Conservation (phyloP, 768 basidiomycete species). For the Russula sp. region DNA sequence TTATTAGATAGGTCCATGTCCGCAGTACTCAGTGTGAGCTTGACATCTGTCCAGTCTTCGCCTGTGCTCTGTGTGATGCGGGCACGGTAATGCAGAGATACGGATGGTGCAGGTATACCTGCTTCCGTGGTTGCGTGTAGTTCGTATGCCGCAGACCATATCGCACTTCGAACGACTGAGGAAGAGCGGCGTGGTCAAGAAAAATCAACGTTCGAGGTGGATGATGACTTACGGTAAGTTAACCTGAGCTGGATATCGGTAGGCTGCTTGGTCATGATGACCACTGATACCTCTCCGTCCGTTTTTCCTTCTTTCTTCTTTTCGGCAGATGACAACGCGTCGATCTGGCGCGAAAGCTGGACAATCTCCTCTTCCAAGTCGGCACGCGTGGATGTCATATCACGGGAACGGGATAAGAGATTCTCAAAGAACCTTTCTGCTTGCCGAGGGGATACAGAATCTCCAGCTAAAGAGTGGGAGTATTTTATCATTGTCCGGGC, state of each 20-base stretch:
- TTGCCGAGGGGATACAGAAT: conserved; percentile 41
- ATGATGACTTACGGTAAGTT: conserved; percentile 48
- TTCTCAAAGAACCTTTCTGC: conserved; percentile 44
- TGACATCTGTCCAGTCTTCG: conserved; percentile 55
- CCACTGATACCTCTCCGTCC: conserved; percentile 41
- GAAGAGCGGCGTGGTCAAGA: neutral
- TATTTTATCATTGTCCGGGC: conserved; percentile 45
- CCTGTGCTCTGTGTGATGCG: conserved; percentile 54
- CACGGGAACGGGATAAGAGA: conserved; percentile 42
- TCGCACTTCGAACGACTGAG: conserved; percentile 50
- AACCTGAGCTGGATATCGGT: conserved; percentile 45
- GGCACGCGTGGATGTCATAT: conserved; percentile 38
- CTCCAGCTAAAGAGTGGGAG: conserved; percentile 44
- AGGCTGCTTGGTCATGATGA: conserved; percentile 43
- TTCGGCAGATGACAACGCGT: conserved; percentile 37
- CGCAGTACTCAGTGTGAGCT: conserved; percentile 54
- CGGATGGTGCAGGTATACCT: conserved; percentile 44
- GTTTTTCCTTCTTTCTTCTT: conserved; percentile 36
- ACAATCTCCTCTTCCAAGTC: conserved; percentile 40
- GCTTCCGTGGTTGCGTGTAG: conserved; percentile 48
- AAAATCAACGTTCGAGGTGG: neutral
- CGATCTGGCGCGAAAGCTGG: conserved; percentile 41
- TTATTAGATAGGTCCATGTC: conserved; percentile 40
- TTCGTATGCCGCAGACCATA: conserved; percentile 57
- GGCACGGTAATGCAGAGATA: conserved; percentile 55